Evolutionary conservation across 148 eudicot species (phyloP).

Genomic region (Rhododendron ovatum): DNA sequence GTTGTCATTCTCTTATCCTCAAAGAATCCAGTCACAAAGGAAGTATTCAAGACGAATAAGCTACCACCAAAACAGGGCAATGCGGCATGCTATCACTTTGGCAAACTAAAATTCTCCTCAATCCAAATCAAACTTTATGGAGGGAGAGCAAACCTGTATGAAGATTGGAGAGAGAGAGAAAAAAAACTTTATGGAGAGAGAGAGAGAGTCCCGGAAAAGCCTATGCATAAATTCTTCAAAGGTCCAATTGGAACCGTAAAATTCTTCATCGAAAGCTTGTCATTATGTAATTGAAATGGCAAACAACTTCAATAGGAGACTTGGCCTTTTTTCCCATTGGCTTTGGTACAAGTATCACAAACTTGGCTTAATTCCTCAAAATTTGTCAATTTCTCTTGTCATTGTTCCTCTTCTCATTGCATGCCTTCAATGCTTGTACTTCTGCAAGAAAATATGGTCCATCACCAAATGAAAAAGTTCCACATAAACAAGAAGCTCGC

Average conservation of each 20-base stretch:
- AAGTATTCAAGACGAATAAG: neutral
- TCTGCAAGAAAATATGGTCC: neutral
- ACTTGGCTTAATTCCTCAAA: neutral
- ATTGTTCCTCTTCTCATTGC: constrained; percentile 5
- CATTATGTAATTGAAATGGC: neutral
- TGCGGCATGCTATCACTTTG: neutral
- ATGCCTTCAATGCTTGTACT: neutral
- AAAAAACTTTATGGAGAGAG: neutral
- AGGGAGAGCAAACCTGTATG: neutral
- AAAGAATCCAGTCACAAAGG: neutral
- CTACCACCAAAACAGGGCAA: neutral
- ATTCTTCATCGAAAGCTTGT: neutral
- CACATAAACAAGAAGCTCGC: too few species aligned
- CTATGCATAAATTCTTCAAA: neutral
- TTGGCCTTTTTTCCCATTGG: neutral
- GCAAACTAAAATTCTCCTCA: neutral
- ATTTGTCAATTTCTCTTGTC: neutral
- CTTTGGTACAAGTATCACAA: neutral
- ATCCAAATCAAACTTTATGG: neutral
- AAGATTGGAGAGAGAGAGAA: too few species aligned
- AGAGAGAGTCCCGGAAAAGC: neutral
- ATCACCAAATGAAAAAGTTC: neutral
- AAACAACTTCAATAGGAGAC: neutral
- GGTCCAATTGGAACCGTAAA: neutral
- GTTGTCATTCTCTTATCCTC: constrained; percentile 2